Percentiles rank a stretch among this genome's conserved stretches.
Evolutionary conservation across 495 filamentous ascomycete genomes (phyloP).

Genomic region (Penicillium pulvis): DNA sequence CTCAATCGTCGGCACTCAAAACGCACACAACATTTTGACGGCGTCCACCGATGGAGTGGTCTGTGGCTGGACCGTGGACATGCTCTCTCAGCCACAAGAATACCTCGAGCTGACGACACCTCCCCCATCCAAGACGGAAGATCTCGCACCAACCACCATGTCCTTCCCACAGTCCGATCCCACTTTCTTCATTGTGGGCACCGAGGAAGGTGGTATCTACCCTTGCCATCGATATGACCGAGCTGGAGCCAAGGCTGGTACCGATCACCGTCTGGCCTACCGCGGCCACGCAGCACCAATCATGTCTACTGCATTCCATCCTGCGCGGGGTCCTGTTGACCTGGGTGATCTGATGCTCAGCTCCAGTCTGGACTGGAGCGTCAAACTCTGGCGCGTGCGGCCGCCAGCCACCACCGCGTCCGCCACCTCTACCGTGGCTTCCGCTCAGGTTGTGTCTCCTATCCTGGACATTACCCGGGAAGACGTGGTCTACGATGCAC

Average conservation of each 20-base stretch:
- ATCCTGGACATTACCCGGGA: conserved; percentile 88
- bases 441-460: conserved; percentile 58
- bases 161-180: conserved; percentile 94
- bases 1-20: conserved; percentile 95
- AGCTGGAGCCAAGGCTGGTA: conserved; percentile 92
- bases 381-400: conserved; percentile 93
- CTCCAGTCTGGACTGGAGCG: conserved; percentile 89
- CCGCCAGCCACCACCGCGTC: conserved; percentile 59
- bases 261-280: conserved; percentile 83
- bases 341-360: conserved; percentile 92
- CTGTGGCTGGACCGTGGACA: conserved; percentile 95
- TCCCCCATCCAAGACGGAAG: conserved; percentile 88
- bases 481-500: conserved; percentile 93
- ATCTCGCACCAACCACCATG: conserved; percentile 94
- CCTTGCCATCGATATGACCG: conserved; percentile 96
- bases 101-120: conserved; percentile 82
- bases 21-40: conserved; percentile 97
- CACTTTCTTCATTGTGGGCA: conserved; percentile 95
- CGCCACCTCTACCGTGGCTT: conserved; percentile 40
- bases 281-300: conserved; percentile 88
- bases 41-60: conserved; percentile 95
- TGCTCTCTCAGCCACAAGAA: conserved; percentile 95
- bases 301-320: conserved; percentile 95
- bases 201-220: conserved; percentile 93
- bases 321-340: conserved; percentile 84